A percentile compares a stretch with the other conserved stretches of the same genome.
Evolutionary conservation across 139 green algal species (phyloP).

Genomic region (Asterochloris sp.): DNA sequence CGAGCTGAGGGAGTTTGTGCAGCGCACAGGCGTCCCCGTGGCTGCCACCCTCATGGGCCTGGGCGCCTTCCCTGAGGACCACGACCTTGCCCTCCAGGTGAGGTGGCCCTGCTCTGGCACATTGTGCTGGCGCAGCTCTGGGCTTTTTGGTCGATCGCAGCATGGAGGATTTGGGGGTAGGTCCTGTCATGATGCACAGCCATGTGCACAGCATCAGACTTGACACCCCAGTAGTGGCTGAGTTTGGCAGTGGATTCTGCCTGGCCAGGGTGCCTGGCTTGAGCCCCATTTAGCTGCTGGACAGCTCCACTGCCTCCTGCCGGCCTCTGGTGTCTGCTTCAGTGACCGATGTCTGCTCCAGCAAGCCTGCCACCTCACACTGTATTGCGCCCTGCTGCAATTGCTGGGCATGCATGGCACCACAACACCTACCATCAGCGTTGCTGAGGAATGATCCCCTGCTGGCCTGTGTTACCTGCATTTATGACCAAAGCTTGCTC

Average conservation of each 20-base stretch:
- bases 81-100: constrained; percentile 75
- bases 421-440: constrained; percentile 93
- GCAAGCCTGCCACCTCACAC: neutral
- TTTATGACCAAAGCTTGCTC: no score
- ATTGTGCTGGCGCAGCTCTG: no score
- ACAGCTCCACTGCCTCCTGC: neutral
- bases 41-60: constrained; percentile 95
- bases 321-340: neutral
- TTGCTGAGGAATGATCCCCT: constrained; percentile 64
- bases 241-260: no score
- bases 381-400: constrained; percentile 37
- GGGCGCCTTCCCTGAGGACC: constrained; percentile 64
- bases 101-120: neutral
- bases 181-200: no score
- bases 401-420: constrained; percentile 99
- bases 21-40: constrained; percentile 80
- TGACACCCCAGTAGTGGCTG: no score
- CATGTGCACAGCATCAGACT: no score
- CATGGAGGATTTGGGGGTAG: no score
- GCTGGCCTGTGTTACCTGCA: neutral
- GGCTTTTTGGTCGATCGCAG: no score
- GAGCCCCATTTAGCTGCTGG: no score
- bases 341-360: neutral
- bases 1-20: constrained; percentile 84
- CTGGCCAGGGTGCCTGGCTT: no score